phyloP scores from a whole-genome alignment of 495 filamentous ascomycete genomes.

The Cladorrhinum samala region DNA sequence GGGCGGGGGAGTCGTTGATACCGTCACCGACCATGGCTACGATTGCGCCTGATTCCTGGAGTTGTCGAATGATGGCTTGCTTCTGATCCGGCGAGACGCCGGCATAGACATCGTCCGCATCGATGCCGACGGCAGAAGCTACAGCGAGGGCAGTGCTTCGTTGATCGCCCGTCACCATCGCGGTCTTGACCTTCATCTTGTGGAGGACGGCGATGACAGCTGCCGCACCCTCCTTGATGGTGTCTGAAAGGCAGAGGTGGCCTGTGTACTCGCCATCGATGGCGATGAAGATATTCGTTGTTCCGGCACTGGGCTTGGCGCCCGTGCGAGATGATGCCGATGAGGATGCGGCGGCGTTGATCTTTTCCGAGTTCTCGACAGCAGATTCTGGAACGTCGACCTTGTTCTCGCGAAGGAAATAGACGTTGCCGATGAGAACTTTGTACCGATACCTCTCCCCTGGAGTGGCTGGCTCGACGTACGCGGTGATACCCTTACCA shows the following conservation, averaged over 20 bases:
- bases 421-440: slow-evolving; percentile 76
- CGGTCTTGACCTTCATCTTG: slow-evolving; percentile 74
- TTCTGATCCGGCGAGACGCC: slow-evolving; percentile 84
- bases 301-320: slow-evolving; percentile 49
- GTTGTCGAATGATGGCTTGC: slow-evolving; percentile 67
- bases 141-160: slow-evolving; percentile 73
- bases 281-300: slow-evolving; percentile 84
- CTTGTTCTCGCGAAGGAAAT: slow-evolving; percentile 63
- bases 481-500: slow-evolving; percentile 78
- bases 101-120: slow-evolving; percentile 65
- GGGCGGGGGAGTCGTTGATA: slow-evolving; percentile 96
- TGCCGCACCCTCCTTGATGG: slow-evolving; percentile 79
- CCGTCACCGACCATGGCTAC: slow-evolving; percentile 98
- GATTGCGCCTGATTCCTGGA: slow-evolving; percentile 64
- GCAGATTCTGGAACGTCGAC: slow-evolving; percentile 60
- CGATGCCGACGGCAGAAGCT: slow-evolving; percentile 76
- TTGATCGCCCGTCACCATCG: slow-evolving; percentile 93
- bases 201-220: slow-evolving; percentile 78
- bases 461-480: slow-evolving; percentile 67
- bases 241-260: slow-evolving; percentile 77
- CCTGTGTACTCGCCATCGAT: slow-evolving; percentile 78
- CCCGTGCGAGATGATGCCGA: slow-evolving; percentile 25
- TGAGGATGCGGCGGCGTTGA: slow-evolving; percentile 41
- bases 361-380: slow-evolving; percentile 47
- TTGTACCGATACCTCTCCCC: slow-evolving; percentile 62